These are phyloP conservation scores for Sugiyamaella xylanicola DNA, from an alignment of 1,139 yeast species.

Conservation along the genomic window DNA sequence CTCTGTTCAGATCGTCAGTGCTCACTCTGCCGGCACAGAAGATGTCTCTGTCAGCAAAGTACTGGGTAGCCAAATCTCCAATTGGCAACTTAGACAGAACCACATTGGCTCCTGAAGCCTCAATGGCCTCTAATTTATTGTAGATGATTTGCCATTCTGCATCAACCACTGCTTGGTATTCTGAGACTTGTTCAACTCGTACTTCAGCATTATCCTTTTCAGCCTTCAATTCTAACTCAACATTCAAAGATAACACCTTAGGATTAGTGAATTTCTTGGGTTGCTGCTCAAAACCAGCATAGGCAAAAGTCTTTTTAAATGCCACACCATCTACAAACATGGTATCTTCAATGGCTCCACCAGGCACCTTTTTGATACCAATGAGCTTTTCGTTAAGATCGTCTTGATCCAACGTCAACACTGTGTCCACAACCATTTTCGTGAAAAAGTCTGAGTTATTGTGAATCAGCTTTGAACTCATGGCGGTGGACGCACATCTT, in stretches of 20 bases:
- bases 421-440: slow-evolving; percentile 96
- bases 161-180: slow-evolving; percentile 94
- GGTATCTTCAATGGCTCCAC: slow-evolving; percentile 96
- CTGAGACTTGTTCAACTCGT: slow-evolving; percentile 88
- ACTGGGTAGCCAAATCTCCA: slow-evolving; percentile 98
- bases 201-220: slow-evolving; percentile 99
- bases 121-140: slow-evolving; percentile 80
- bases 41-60: slow-evolving; percentile 91
- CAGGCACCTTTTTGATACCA: slow-evolving; percentile 93
- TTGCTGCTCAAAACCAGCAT: slow-evolving; percentile 98
- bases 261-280: slow-evolving; percentile 84
- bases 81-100: slow-evolving; percentile 94
- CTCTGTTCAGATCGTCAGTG: slow-evolving; percentile 87
- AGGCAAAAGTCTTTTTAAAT: slow-evolving; percentile 93
- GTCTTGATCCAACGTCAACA: slow-evolving; percentile 76
- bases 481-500: slow-evolving; percentile 94
- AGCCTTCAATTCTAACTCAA: slow-evolving; percentile 94
- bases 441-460: slow-evolving; percentile 88
- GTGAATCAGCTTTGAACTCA: slow-evolving; percentile 91
- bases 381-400: slow-evolving; percentile 87
- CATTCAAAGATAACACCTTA: slow-evolving; percentile 79
- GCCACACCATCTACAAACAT: slow-evolving; percentile 91
- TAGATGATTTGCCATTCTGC: slow-evolving; percentile 97
- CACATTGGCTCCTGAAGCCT: slow-evolving; percentile 84
- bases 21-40: slow-evolving; percentile 98